These are phyloP conservation scores for Daldinia eschscholtzii DNA, from an alignment of 2,329 filamentous ascomycete genomes.

Conservation along the genomic window DNA sequence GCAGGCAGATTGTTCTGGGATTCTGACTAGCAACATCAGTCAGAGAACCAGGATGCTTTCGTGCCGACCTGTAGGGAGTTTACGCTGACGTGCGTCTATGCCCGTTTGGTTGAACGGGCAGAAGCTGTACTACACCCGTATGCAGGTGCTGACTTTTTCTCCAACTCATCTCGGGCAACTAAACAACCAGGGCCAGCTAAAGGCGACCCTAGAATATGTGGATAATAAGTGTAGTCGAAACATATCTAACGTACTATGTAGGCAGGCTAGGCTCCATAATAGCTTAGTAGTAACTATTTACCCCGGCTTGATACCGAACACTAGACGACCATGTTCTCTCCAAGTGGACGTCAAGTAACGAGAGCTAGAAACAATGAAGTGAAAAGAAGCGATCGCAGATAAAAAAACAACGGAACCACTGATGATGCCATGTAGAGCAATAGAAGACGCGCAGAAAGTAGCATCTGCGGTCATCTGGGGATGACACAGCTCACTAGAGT, in stretches of 20 bases:
- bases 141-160: neutral
- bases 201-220: constrained; percentile 27
- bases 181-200: constrained; percentile 3
- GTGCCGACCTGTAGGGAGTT: constrained; percentile 14
- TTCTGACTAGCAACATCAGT: constrained; percentile 7
- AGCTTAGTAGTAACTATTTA: constrained; percentile 8
- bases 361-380: neutral
- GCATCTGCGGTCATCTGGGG: constrained; percentile 3
- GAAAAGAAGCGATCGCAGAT: neutral
- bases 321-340: constrained; percentile 13
- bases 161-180: constrained; percentile 9
- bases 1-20: constrained; percentile 14
- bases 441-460: neutral
- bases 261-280: constrained; percentile 12
- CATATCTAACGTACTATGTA: constrained; percentile 8
- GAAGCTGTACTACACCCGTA: constrained; percentile 22
- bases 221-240: constrained; percentile 29
- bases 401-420: neutral
- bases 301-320: constrained; percentile 27
- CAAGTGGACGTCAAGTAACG: constrained; percentile 25
- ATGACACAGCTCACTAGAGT: constrained; percentile 3
- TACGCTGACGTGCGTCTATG: constrained; percentile 17
- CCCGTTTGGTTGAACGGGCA: constrained; percentile 14
- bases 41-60: constrained; percentile 23
- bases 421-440: neutral